Conservation (phyloP, 805 yeast genomes). For the Saccharomycopsis sp. region DNA sequence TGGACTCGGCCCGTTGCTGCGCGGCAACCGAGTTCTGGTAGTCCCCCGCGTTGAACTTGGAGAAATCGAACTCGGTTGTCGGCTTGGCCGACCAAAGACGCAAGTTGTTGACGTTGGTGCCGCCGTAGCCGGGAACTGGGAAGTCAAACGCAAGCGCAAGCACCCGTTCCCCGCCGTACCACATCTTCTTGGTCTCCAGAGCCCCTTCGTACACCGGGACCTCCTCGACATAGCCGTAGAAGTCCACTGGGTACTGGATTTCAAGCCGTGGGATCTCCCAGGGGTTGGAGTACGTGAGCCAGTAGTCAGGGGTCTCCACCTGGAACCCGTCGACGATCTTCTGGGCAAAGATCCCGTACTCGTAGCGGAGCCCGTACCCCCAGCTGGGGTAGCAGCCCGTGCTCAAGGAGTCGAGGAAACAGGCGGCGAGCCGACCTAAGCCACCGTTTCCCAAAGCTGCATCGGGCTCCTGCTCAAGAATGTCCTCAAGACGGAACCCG, state of each 20-base stretch:
- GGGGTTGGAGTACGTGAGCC: conserved; percentile 85
- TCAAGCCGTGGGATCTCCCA: conserved; percentile 90
- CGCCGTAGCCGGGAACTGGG: conserved; percentile 88
- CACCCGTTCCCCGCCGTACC: conserved; percentile 88
- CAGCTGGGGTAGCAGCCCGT: conserved; percentile 87
- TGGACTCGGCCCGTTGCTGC: conserved; percentile 86
- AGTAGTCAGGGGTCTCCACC: conserved; percentile 90
- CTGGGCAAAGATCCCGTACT: conserved; percentile 90
- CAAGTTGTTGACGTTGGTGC: conserved; percentile 78
- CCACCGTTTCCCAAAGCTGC: conserved; percentile 97
- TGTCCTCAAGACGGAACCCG: conserved; percentile 84
- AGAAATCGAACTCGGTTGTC: conserved; percentile 84
- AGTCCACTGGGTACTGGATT: conserved; percentile 83
- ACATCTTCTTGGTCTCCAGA: conserved; percentile 51
- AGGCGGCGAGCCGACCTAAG: conserved; percentile 88
- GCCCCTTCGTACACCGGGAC: conserved; percentile 41
- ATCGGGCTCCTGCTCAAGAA: conserved; percentile 81
- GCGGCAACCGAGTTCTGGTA: conserved; percentile 75
- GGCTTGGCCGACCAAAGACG: conserved; percentile 90
- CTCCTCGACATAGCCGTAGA: conserved; percentile 74
- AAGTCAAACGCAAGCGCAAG: conserved; percentile 86
- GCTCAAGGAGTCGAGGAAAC: conserved; percentile 83
- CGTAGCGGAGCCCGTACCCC: conserved; percentile 94
- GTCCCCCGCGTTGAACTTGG: conserved; percentile 87
- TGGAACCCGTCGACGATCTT: conserved; percentile 87